Evolutionary conservation across 192 early-diverging fungal genomes (phyloP), one percentile per base, ranked within the genome.

Genomic region (Cetraspora pellucida): DNA sequence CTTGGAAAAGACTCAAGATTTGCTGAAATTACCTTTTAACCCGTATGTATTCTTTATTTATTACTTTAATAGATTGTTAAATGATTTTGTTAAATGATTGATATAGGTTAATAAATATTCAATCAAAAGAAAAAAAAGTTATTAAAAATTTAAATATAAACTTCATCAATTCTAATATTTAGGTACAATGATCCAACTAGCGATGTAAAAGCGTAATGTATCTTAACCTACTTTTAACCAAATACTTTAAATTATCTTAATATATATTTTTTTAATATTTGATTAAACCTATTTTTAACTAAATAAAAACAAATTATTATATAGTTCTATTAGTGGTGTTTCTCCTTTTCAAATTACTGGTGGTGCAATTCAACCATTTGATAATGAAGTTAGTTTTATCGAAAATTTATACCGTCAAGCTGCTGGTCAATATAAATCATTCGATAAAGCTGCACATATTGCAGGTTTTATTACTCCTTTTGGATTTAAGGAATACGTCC

Each of bases 341-440:
- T 71, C 69, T 13, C 69, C 69, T 25, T 71, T 71, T 25, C 25
- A 23, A 54, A 21, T 71, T 10, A 54, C 49, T 28, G 69, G 69
- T 28, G 69, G 69, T 11, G 21, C 19, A 0, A 71, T 71, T 19
- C 69, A 71, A 54, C 69, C 69, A 11, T 54, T 71, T 23, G 69
- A 71, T 21, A 71, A 21, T 6, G 49, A 52, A 52, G 47, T 30
- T n/a, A 54, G 19, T 47, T 54, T 52, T 31, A 28, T 52, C 3
- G 69, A 71, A 71, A 71, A 71, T 28, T 11, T 71, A 52, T 71
- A 71, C 50, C 69, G 69, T 55, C 69, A 71, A 31, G 25, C 69
- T 16, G 45, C 69, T 5, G 69, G 69, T 10, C 69, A 71, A 54
- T 71, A 30, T 21, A 71, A 71, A 71, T 30, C 10, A 16, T 71